Evolutionary conservation across 2,329 filamentous ascomycete species (phyloP).

Genomic region (Cladorrhinum sp.): DNA sequence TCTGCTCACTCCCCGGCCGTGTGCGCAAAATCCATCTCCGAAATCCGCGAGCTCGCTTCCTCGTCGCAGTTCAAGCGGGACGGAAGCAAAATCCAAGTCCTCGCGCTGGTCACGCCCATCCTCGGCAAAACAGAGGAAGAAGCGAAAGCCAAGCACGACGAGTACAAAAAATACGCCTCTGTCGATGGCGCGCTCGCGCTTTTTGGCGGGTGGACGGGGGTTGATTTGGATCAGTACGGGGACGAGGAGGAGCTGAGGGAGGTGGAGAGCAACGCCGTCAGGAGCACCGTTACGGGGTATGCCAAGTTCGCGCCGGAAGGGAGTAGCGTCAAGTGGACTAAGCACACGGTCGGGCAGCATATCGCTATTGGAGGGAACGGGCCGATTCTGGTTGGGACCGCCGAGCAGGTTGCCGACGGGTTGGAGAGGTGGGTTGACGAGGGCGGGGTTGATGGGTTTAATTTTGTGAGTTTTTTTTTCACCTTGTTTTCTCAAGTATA

Average conservation of each 20-base stretch:
- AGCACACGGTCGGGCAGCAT: slow-evolving; percentile 65
- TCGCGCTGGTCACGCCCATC: slow-evolving; percentile 64
- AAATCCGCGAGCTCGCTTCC: slow-evolving; percentile 59
- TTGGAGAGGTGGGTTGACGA: slow-evolving; percentile 66
- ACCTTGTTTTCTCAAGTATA: neutral
- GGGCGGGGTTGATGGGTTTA: slow-evolving; percentile 72
- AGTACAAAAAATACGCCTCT: slow-evolving; percentile 59
- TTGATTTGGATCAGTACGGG: slow-evolving; percentile 42
- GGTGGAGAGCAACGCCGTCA: slow-evolving; percentile 38
- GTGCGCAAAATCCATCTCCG: slow-evolving; percentile 58
- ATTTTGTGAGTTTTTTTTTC: slow-evolving; percentile 48
- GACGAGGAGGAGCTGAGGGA: slow-evolving; percentile 39
- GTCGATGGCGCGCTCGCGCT: slow-evolving; percentile 63
- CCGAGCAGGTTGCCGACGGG: slow-evolving; percentile 62
- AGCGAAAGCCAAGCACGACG: slow-evolving; percentile 60
- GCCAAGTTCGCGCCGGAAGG: slow-evolving; percentile 18
- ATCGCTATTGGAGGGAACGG: slow-evolving; percentile 67
- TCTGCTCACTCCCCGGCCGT: slow-evolving; percentile 62
- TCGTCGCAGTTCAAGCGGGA: slow-evolving; percentile 53
- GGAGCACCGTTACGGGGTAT: slow-evolving; percentile 22
- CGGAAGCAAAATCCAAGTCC: slow-evolving; percentile 60
- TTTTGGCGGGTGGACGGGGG: slow-evolving; percentile 71
- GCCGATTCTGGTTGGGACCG: slow-evolving; percentile 61
- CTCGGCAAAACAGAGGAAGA: slow-evolving; percentile 64
- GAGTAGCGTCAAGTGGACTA: slow-evolving; percentile 60